Base-by-base conservation (phyloP, 345 rosid species). In the Noccaea bulbosa region DNA sequence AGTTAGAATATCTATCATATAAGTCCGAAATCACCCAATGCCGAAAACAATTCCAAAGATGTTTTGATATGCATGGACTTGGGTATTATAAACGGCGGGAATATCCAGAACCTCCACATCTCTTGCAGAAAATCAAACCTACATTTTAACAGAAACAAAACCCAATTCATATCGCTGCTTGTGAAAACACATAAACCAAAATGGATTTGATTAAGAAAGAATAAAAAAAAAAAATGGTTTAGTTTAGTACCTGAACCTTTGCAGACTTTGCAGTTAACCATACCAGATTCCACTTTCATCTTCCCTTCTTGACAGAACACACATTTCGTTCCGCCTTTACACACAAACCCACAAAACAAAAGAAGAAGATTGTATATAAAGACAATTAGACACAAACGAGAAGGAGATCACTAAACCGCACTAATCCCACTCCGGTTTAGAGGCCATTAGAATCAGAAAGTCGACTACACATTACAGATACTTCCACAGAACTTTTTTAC, bases 261-360 rank as follows among this genome's bases (percentile, higher is more conserved):
- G 87, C 97, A 90, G 33, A 90, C 97, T 77, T 75, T 87, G 67
- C 97, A 93, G 43, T 86, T 82, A 35, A 88, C 86, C 76, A 78
- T 56, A 24, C 98, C 88, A 0, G 85, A 78, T 75, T 88, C 97
- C 54, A 83, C 82, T 81, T 88, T 93, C 98, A 93, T 93, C 83
- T 88, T 90, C 39, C 97, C 97, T 62, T 82, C 73, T 38, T 69
- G 60, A 14, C 97, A 93, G 50, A 90, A 90, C 0, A 93, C 96
- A 72, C 98, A 93, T 81, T 88, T 93, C 6, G 98, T 93, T 34
- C 98, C 98, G 9, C 93, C 97, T 93, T 72, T 67, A 52, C 56
- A 51, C 4, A 5, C 27, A 68, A 34, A 59, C 12, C 37, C 47
- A 40, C 50, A 30, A 30, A 2, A 22, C 30, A 45, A 5, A 32